Conservation (phyloP, 352 stramenopile species). For the Halophytophthora batemanensis region DNA sequence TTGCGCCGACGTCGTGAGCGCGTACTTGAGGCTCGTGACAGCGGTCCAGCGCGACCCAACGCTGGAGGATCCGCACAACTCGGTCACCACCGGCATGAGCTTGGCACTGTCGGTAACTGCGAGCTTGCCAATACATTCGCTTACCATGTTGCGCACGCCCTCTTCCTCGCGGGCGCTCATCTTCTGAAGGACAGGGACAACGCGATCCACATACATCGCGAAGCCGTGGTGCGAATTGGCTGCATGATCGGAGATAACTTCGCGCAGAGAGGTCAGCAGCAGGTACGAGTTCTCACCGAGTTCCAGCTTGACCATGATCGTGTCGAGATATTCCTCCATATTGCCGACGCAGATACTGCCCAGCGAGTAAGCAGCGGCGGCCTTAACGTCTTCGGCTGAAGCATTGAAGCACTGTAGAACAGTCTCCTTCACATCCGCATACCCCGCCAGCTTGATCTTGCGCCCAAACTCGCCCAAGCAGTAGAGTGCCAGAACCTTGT, state of each 20-base stretch:
- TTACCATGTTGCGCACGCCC: slow-evolving; percentile 96
- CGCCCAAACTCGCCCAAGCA: slow-evolving; percentile 95
- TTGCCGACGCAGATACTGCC: slow-evolving; percentile 95
- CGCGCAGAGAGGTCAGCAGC: slow-evolving; percentile 93
- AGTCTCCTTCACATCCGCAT: slow-evolving; percentile 85
- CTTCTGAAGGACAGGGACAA: slow-evolving; percentile 93
- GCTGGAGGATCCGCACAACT: slow-evolving; percentile 60
- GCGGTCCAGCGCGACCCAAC: slow-evolving; percentile 87
- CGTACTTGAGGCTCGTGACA: slow-evolving; percentile 92
- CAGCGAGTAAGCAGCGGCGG: slow-evolving; percentile 94
- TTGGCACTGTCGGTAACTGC: slow-evolving; percentile 86
- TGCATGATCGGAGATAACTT: slow-evolving; percentile 92
- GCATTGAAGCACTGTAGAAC: slow-evolving; percentile 89
- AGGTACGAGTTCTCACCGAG: slow-evolving; percentile 93
- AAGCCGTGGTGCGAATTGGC: slow-evolving; percentile 74
- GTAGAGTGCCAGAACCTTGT: slow-evolving; percentile 91
- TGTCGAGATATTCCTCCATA: slow-evolving; percentile 85
- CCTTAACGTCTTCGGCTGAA: slow-evolving; percentile 93
- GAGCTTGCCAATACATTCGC: slow-evolving; percentile 96
- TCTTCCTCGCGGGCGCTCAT: slow-evolving; percentile 94
- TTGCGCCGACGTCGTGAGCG: slow-evolving; percentile 42
- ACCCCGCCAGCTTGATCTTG: slow-evolving; percentile 85
- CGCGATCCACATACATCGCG: slow-evolving; percentile 71
- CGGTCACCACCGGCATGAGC: slow-evolving; percentile 90
- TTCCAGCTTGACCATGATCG: slow-evolving; percentile 94